Conservation (phyloP, 2,329 filamentous ascomycete genomes). For the Ophiostoma pallidulum region DNA sequence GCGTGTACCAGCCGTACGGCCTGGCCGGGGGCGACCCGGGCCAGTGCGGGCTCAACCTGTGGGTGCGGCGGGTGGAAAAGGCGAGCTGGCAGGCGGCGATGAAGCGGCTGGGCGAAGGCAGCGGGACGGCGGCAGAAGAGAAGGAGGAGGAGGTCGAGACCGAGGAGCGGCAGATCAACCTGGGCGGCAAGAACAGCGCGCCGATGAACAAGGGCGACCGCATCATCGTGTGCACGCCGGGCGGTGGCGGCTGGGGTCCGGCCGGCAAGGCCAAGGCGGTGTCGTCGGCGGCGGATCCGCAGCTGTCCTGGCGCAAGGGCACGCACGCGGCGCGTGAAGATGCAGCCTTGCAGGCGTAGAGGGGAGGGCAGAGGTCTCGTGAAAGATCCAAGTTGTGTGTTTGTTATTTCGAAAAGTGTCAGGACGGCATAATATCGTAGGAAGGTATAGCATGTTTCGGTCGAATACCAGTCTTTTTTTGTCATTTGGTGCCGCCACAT, state of each 20-base stretch:
- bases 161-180: constrained; percentile 56
- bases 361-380: too few relatives aligned
- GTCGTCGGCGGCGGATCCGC: constrained; percentile 42
- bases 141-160: constrained; percentile 31
- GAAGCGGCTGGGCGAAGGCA: constrained; percentile 24
- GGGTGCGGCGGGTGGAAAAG: constrained; percentile 65
- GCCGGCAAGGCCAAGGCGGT: constrained; percentile 47
- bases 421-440: too few relatives aligned
- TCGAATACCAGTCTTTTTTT: too few relatives aligned
- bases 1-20: constrained; percentile 72
- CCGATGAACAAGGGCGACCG: constrained; percentile 66
- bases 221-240: constrained; percentile 69
- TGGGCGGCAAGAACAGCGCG: constrained; percentile 73
- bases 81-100: constrained; percentile 38
- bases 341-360: constrained; percentile 46
- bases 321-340: constrained; percentile 50
- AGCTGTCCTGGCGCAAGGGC: constrained; percentile 43
- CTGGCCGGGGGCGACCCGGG: constrained; percentile 75
- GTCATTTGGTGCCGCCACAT: too few relatives aligned
- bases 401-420: too few relatives aligned
- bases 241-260: constrained; percentile 67
- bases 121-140: constrained; percentile 20
- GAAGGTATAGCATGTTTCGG: too few relatives aligned
- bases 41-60: constrained; percentile 72
- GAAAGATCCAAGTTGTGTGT: too few relatives aligned